Evolutionary conservation across 2,329 filamentous ascomycete genomes (phyloP).

Genomic region (Fusarium anthophilum): DNA sequence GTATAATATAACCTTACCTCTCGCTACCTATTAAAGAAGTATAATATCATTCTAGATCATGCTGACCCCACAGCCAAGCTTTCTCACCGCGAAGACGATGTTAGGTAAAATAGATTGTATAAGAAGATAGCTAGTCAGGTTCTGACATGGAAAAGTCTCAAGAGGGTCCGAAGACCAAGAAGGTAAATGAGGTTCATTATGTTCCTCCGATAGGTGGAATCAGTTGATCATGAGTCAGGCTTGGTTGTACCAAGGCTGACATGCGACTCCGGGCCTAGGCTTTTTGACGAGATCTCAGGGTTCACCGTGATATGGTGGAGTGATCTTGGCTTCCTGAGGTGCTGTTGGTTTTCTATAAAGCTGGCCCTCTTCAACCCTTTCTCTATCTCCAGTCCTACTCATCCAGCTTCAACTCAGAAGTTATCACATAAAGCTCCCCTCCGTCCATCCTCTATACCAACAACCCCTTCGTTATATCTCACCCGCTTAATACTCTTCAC

Average conservation of each 20-base stretch:
- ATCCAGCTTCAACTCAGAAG: background rate
- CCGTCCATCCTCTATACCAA: background rate
- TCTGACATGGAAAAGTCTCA: rapidly evolving
- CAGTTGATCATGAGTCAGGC: background rate
- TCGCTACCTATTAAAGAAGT: background rate
- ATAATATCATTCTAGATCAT: background rate
- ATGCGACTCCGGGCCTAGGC: background rate
- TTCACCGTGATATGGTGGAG: too few species aligned
- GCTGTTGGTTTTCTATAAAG: background rate
- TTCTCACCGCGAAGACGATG: background rate
- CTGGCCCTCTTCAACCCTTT: too few species aligned
- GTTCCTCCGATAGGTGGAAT: background rate
- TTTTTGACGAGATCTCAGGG: background rate
- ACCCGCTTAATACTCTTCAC: background rate
- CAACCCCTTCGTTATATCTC: rapidly evolving
- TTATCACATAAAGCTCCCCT: background rate
- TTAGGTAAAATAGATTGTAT: background rate
- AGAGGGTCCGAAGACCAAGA: background rate
- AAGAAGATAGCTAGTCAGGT: background rate
- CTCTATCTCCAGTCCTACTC: background rate
- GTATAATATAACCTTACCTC: background rate
- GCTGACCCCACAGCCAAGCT: background rate
- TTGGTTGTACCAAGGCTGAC: background rate
- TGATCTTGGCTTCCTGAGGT: too few species aligned
- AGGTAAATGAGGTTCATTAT: background rate